Evolutionary conservation across 2,329 filamentous ascomycete species (phyloP).

Genomic region (Rhynchosporium secalis): DNA sequence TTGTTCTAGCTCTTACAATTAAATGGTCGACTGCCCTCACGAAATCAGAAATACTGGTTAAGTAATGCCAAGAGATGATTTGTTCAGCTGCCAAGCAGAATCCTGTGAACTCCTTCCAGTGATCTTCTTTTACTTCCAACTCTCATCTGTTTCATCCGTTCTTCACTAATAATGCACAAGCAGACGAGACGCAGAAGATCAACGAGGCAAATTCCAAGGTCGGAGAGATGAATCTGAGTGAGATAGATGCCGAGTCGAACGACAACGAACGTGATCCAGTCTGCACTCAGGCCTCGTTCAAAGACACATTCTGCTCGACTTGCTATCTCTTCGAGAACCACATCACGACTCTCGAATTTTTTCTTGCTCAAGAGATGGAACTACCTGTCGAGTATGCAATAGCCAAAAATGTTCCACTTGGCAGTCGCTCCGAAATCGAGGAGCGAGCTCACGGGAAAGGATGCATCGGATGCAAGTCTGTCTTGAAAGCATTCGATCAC

Average conservation of each 20-base stretch:
- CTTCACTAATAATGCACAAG: background rate
- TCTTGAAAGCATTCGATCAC: slow-evolving; percentile 4
- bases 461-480: background rate
- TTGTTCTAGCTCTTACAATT: too few relatives aligned
- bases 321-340: background rate
- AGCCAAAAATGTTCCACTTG: background rate
- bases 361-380: background rate
- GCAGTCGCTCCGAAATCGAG: slow-evolving; percentile 2
- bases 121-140: background rate
- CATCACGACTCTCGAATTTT: slow-evolving; percentile 3
- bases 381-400: background rate
- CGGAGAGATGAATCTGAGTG: background rate
- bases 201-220: background rate
- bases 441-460: background rate
- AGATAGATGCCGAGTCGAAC: background rate
- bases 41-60: background rate
- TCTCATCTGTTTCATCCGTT: background rate
- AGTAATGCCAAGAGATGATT: background rate
- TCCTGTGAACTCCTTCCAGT: background rate
- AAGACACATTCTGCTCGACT: background rate
- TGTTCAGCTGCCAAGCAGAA: slow-evolving; percentile 3
- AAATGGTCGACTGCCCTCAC: too few relatives aligned
- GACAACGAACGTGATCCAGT: background rate
- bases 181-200: background rate
- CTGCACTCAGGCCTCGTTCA: too few relatives aligned